These are phyloP conservation scores for Arachis stenosperma DNA, from an alignment of 306 rosid genomes.

Conservation along the genomic window DNA sequence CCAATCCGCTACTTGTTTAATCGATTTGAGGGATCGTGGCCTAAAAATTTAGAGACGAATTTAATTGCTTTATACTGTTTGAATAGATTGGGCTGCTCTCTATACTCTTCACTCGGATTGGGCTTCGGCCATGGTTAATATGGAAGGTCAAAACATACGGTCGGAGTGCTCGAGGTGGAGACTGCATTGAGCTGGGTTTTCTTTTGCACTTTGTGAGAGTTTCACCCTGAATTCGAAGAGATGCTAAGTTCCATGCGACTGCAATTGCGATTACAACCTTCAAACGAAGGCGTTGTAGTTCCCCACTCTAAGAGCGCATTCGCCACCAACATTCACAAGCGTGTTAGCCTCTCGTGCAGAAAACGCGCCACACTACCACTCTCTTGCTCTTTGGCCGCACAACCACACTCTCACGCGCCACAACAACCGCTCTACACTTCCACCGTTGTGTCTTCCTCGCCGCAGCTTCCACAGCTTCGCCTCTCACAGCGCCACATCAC, in stretches of 20 bases:
- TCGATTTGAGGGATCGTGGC: too few species aligned
- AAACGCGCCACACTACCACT: slow-evolving; percentile 38
- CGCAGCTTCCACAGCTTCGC: slow-evolving; percentile 42
- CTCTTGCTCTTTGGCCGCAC: slow-evolving; percentile 37
- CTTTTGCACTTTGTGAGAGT: neutral
- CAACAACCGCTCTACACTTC: slow-evolving; percentile 49
- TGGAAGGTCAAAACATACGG: neutral
- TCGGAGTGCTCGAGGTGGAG: slow-evolving; percentile 30
- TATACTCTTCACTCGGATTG: neutral
- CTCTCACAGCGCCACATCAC: slow-evolving; percentile 69
- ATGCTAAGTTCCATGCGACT: slow-evolving; percentile 47
- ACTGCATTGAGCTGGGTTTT: neutral
- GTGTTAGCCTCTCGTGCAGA: slow-evolving; percentile 9
- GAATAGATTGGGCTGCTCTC: neutral
- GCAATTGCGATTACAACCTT: slow-evolving; percentile 47
- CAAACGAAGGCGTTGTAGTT: slow-evolving; percentile 40
- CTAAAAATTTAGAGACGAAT: too few species aligned
- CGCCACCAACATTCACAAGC: slow-evolving; percentile 19
- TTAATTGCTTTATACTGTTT: too few species aligned
- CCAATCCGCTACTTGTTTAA: too few species aligned
- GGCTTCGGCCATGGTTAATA: too few species aligned
- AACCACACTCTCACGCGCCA: slow-evolving; percentile 37
- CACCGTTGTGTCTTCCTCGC: slow-evolving; percentile 58
- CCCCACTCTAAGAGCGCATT: slow-evolving; percentile 5
- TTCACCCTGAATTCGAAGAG: slow-evolving; percentile 1